Base-by-base conservation (phyloP, 129 eudicot species). In the Flaveria brownii region DNA sequence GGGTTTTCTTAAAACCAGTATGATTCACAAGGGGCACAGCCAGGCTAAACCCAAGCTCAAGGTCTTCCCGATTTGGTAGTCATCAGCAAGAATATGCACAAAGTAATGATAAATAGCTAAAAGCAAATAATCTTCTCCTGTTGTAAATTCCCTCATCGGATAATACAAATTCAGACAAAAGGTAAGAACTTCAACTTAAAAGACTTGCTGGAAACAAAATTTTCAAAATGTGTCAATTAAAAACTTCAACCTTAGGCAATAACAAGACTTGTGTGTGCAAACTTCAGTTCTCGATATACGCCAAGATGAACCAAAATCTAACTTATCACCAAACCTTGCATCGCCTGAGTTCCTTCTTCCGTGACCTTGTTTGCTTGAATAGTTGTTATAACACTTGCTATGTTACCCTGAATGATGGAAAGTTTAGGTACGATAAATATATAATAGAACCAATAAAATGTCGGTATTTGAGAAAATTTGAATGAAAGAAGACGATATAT, bases 291-390 rank as follows among this genome's bases (percentile, higher is more conserved):
- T 59, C n/a, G 7, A 59, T 59, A 11, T 59, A 9, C 15, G 65
- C 42, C 41, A 66, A 74, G 49, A 68, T 28, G 45, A 52, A 62
- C 36, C 47, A 63, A 45, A 64, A 16, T 17, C 85, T 85, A 93
- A 71, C 86, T 95, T 26, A 87, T 83, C 61, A 81, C 74, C 88
- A 87, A 75, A 26, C 92, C 91, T 84, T 86, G 94, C 78, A 77
- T 69, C 45, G 85, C 84, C 55, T 84, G 92, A 50, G 88, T 52
- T 51, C 82, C 84, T 14, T 87, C 96, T 69, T 93, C 96, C 13
- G 84, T 73, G 20, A 74, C 82, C 86, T 85, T 92, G 88, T 83
- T 90, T 7, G 96, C 92, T 80, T 90, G 92, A 63, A 92, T 86
- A 17, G 96, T 88, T 69, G 77, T 77, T 47, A 92, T 88, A n/a